phyloP scores from a whole-genome alignment of 2,329 filamentous ascomycete species.

The Colletotrichum magnum region DNA sequence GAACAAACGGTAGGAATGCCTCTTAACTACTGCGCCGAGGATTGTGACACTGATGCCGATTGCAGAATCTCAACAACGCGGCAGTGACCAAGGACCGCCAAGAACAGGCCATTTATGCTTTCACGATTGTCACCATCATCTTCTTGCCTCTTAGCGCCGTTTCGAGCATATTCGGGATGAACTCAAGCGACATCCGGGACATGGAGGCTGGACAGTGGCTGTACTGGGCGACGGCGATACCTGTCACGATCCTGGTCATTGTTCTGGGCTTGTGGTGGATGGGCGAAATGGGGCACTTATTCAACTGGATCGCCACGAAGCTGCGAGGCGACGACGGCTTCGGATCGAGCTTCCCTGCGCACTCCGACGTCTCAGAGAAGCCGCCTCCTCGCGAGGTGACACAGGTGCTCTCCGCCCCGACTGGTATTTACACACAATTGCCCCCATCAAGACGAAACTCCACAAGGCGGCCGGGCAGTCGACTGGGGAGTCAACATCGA shows the following conservation, averaged over 20 bases:
- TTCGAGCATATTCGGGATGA: conserved; percentile 67
- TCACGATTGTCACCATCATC: conserved; percentile 64
- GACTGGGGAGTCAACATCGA: conserved; percentile 50
- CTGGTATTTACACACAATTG: conserved; percentile 17
- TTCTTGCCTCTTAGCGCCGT: conserved; percentile 63
- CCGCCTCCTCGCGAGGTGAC: conserved; percentile 12
- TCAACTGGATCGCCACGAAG: conserved; percentile 41
- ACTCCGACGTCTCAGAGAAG: conserved; percentile 20
- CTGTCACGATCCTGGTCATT: conserved; percentile 60
- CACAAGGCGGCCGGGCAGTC: conserved; percentile 5
- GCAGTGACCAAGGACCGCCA: conserved; percentile 60
- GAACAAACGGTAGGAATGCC: conserved; percentile 45
- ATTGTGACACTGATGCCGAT: background rate
- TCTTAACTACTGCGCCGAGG: background rate
- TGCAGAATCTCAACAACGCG: conserved; percentile 53
- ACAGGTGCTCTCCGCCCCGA: background rate
- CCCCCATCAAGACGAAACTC: conserved; percentile 20
- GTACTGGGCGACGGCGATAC: conserved; percentile 65
- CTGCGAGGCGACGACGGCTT: conserved; percentile 21
- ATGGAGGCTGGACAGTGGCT: conserved; percentile 63
- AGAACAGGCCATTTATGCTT: conserved; percentile 63
- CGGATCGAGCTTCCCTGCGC: background rate
- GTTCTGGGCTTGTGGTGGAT: conserved; percentile 58
- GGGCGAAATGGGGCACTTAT: conserved; percentile 55
- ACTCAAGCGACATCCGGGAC: conserved; percentile 64